Percentiles rank a stretch among this genome's conserved stretches.
These are phyloP conservation scores for Eucalyptus pauciflora DNA, from an alignment of 345 rosid genomes.

Conservation along the genomic window DNA sequence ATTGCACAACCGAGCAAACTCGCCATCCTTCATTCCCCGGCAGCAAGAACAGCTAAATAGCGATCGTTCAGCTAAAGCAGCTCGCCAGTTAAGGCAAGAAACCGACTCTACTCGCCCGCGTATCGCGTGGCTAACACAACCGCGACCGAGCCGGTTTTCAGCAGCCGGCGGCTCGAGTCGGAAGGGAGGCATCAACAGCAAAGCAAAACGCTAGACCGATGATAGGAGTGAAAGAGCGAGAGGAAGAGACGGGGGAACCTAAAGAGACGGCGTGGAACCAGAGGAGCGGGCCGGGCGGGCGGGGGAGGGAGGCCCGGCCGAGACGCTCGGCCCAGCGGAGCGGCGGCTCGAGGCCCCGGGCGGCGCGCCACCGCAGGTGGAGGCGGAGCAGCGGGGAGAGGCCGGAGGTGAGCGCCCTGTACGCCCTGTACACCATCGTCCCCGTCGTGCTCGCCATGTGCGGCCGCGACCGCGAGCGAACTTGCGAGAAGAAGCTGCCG, in stretches of 20 bases:
- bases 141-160: not conserved
- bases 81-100: not conserved
- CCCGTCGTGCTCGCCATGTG: constrained; percentile 11
- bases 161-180: not conserved
- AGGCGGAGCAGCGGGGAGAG: constrained; percentile 58
- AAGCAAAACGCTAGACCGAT: not conserved
- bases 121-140: not conserved
- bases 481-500: not conserved
- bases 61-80: not conserved
- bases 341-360: constrained; percentile 66
- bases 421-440: constrained; percentile 37
- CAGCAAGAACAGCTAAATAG: not conserved
- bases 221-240: not conserved
- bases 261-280: constrained; percentile 97
- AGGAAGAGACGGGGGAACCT: constrained; percentile 12
- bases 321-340: constrained; percentile 80
- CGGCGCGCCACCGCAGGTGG: constrained; percentile 56
- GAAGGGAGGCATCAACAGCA: not conserved
- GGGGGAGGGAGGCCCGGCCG: constrained; percentile 55
- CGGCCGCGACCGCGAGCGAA: not conserved
- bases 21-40: not conserved
- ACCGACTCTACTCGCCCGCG: not conserved
- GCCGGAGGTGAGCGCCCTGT: constrained; percentile 52
- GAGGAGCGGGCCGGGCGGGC: constrained; percentile 63
- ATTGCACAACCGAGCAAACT: not conserved